Base-by-base conservation (phyloP, 2,329 filamentous ascomycete genomes). In the Trichoderma afroharzianum region DNA sequence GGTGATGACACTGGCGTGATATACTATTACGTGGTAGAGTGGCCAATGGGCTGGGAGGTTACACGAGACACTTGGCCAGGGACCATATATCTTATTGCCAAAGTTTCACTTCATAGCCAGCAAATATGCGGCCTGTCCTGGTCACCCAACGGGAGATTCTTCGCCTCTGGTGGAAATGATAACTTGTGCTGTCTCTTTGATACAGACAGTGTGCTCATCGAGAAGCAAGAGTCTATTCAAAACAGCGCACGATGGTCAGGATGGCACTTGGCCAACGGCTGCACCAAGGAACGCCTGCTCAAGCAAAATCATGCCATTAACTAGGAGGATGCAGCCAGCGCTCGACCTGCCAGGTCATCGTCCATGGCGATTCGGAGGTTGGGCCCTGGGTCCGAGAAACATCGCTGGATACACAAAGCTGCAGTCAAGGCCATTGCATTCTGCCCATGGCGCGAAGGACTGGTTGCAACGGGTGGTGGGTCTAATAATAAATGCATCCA, bases 341-440 rank as follows among this genome's bases (percentile, higher is more conserved):
- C 80, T 9, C 78, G 75, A 30, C 74, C 79, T 6, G 73, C 79
- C 26, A 77, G 77, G 57, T 76, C 74, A 14, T 73, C 78, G 18
- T 74, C 75, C 8, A 81, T 80, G 14, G 80, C 77, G 36, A 82
- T 87, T 26, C 82, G 86, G 21, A 82, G 84, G 28, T 81, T 93
- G 30, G 83, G 83, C 2, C 77, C 82, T 6, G 88, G 88, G 7
- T 82, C 85, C 33, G 89, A 92, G 76, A 91, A 88, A 76, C 90
- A 97, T 79, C 87, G 87, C 36, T 96, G 94, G 88, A 81, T 85
- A 12, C 94, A 99, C 79, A 89, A 89, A 30, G 95, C 95, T 0
- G 96, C 96, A 3, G 93, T 98, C 75, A 99, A 99, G 81, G 96
- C 96, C 36, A 96, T 98, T 76, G 94, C 96, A 2, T 98, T 98